phyloP scores from a whole-genome alignment of 2,329 filamentous ascomycete genomes.

The Endothia cerciana region DNA sequence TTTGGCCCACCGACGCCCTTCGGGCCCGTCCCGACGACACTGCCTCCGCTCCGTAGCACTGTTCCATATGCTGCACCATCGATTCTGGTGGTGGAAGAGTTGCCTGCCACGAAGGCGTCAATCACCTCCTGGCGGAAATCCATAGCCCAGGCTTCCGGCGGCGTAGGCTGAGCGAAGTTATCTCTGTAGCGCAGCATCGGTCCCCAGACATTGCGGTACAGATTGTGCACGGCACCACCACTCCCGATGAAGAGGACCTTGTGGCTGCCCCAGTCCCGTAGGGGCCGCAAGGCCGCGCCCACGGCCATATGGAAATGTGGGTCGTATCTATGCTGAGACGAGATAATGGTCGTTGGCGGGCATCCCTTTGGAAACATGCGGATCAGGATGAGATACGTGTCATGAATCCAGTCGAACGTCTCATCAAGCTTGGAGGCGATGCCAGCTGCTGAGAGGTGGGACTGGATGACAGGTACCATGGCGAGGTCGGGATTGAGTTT shows the following conservation, averaged over 20 bases:
- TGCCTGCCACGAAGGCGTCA: conserved; percentile 58
- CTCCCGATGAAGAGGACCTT: conserved; percentile 57
- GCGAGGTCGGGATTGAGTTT: conserved; percentile 62
- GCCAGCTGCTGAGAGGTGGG: conserved; percentile 53
- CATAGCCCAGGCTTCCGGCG: conserved; percentile 63
- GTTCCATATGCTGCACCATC: conserved; percentile 29
- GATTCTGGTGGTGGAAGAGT: conserved; percentile 26
- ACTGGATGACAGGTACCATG: conserved; percentile 53
- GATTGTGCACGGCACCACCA: conserved; percentile 70
- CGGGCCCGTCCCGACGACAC: conserved; percentile 22
- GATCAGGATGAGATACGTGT: conserved; percentile 70
- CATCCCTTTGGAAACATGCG: conserved; percentile 69
- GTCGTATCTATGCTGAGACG: conserved; percentile 44
- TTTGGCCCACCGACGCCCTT: conserved; percentile 50
- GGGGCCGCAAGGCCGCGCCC: conserved; percentile 58
- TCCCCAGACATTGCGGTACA: conserved; percentile 68
- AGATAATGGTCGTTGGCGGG: conserved; percentile 64
- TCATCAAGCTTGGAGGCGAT: conserved; percentile 58
- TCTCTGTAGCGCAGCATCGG: conserved; percentile 67
- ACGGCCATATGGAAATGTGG: conserved; percentile 54
- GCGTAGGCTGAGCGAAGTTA: conserved; percentile 63
- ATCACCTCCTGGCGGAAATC: conserved; percentile 69
- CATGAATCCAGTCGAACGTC: conserved; percentile 73
- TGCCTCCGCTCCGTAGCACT: conserved; percentile 27
- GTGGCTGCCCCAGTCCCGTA: conserved; percentile 54